Evolutionary conservation across 306 rosid genomes (phyloP).

Genomic region (Acacia acuminata): DNA sequence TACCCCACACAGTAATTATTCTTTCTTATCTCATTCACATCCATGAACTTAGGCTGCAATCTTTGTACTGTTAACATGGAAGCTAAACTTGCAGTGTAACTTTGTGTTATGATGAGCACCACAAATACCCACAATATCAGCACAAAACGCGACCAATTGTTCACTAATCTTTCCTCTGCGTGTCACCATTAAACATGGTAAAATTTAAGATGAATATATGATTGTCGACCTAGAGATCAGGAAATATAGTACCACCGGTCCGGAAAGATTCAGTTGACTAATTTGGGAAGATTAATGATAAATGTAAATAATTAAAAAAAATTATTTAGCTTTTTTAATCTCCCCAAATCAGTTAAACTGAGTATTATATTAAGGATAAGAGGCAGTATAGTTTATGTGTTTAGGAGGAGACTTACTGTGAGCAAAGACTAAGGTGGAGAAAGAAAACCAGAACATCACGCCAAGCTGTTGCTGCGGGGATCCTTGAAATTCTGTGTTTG

Average conservation of each 20-base stretch:
- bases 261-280: too few relatives aligned
- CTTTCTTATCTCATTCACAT: neutral
- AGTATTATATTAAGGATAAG: too few relatives aligned
- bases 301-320: too few relatives aligned
- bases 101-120: neutral
- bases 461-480: conserved; percentile 27
- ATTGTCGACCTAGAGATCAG: neutral
- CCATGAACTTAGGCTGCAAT: neutral
- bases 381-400: too few relatives aligned
- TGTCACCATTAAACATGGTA: neutral
- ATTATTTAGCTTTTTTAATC: too few relatives aligned
- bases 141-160: conserved; percentile 6
- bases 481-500: conserved; percentile 36
- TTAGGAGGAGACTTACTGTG: conserved; percentile 23
- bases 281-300: too few relatives aligned
- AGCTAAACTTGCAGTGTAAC: neutral
- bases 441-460: conserved; percentile 43
- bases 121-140: neutral
- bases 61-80: neutral
- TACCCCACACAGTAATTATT: neutral
- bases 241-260: too few relatives aligned
- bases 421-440: conserved; percentile 46
- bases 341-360: too few relatives aligned
- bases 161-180: neutral
- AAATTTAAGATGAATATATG: neutral